Evolutionary conservation across 495 filamentous ascomycete genomes (phyloP).

Genomic region (Aspergillus incahuasiensis): DNA sequence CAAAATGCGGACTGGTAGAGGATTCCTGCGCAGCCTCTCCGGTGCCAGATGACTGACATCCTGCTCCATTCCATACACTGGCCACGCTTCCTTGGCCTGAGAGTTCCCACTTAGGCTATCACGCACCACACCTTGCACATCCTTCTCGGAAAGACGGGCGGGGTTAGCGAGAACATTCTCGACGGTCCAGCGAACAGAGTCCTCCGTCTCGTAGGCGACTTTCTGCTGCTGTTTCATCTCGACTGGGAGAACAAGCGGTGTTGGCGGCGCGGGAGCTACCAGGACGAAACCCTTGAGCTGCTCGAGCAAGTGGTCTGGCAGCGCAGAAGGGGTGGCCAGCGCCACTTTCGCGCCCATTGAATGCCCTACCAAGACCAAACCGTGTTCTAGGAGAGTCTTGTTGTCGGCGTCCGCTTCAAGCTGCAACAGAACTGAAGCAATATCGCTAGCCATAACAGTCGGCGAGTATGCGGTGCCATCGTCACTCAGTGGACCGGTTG

Average conservation of each 20-base stretch:
- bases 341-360: conserved; percentile 45
- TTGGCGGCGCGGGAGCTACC: conserved; percentile 4
- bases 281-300: conserved; percentile 31
- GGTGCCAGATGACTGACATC: conserved; percentile 26
- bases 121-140: conserved; percentile 21
- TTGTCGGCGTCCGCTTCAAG: conserved; percentile 10
- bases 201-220: conserved; percentile 27
- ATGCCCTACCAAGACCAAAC: conserved; percentile 35
- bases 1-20: conserved; percentile 21
- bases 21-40: background rate
- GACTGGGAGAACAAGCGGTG: conserved; percentile 21
- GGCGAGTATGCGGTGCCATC: conserved; percentile 15
- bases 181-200: conserved; percentile 28
- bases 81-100: conserved; percentile 36
- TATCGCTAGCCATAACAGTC: conserved; percentile 29
- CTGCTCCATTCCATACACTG: conserved; percentile 36
- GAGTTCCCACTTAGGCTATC: conserved; percentile 29
- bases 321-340: conserved; percentile 21
- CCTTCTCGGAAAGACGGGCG: conserved; percentile 13
- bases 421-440: conserved; percentile 21
- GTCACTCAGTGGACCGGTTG: conserved; percentile 23
- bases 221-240: conserved; percentile 36
- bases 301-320: conserved; percentile 5
- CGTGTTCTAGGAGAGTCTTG: conserved; percentile 14
- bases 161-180: conserved; percentile 33